These are phyloP conservation scores for Proliferodiscus dingleyae DNA, from an alignment of 2,329 filamentous ascomycete species.

Conservation along the genomic window DNA sequence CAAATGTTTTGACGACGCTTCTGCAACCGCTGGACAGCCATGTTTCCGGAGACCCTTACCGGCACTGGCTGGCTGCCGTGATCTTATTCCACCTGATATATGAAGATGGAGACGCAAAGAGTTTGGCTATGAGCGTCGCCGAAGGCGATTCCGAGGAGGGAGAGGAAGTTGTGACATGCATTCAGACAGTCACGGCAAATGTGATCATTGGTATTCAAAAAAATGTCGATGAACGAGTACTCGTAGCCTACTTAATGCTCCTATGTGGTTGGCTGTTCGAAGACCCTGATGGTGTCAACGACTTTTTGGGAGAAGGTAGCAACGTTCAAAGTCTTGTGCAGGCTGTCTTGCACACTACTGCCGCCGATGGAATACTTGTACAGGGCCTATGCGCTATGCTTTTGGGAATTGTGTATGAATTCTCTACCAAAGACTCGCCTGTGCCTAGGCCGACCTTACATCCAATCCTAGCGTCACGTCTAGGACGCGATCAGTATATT, in stretches of 20 bases:
- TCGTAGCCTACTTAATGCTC: constrained; percentile 84
- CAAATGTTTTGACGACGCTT: constrained; percentile 83
- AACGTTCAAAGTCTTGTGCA: constrained; percentile 84
- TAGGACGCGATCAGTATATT: constrained; percentile 84
- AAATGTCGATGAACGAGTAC: constrained; percentile 71
- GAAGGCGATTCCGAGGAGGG: constrained; percentile 86
- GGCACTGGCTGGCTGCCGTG: constrained; percentile 83
- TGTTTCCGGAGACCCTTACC: constrained; percentile 72
- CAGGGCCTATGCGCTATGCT: constrained; percentile 81
- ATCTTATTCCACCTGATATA: constrained; percentile 82
- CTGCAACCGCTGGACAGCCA: constrained; percentile 60
- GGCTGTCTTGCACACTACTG: constrained; percentile 53
- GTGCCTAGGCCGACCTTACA: constrained; percentile 78
- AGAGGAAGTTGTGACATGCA: constrained; percentile 91
- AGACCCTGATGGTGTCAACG: constrained; percentile 83
- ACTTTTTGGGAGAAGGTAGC: constrained; percentile 87
- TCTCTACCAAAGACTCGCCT: constrained; percentile 94
- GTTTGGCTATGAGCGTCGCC: constrained; percentile 71
- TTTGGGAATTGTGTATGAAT: constrained; percentile 88
- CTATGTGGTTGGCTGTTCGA: constrained; percentile 89
- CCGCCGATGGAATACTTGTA: constrained; percentile 60
- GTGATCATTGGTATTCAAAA: constrained; percentile 75
- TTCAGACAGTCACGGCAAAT: constrained; percentile 83
- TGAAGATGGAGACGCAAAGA: constrained; percentile 75
- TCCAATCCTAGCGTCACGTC: constrained; percentile 66